phyloP scores from a whole-genome alignment of 805 yeast species.

The Candida gorgasii region DNA sequence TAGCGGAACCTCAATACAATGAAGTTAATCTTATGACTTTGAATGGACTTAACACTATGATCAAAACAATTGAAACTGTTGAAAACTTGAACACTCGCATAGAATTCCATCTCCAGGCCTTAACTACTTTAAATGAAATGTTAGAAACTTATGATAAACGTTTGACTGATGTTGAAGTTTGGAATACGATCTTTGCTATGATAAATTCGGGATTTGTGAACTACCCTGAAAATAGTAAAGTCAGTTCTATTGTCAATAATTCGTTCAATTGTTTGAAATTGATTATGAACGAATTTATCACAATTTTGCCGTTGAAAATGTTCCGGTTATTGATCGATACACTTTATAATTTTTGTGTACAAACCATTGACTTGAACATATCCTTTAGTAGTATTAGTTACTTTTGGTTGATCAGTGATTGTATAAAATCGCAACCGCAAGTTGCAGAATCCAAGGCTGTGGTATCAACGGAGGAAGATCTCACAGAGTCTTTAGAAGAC shows the following conservation, averaged over 20 bases:
- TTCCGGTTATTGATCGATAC: slow-evolving; percentile 69
- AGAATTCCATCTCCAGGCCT: slow-evolving; percentile 61
- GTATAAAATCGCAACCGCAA: slow-evolving; percentile 32
- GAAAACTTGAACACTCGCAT: slow-evolving; percentile 57
- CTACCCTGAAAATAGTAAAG: slow-evolving; percentile 42
- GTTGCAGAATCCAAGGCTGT: too few relatives aligned
- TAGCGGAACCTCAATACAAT: slow-evolving; percentile 5
- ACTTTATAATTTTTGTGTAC: slow-evolving; percentile 69
- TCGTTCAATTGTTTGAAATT: slow-evolving; percentile 83
- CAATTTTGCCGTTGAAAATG: slow-evolving; percentile 65
- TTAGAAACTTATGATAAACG: slow-evolving; percentile 75
- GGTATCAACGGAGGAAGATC: background rate
- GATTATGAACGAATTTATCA: slow-evolving; percentile 82
- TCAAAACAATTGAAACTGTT: slow-evolving; percentile 5
- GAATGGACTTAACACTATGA: slow-evolving; percentile 38
- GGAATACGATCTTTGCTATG: slow-evolving; percentile 72
- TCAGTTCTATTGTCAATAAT: slow-evolving; percentile 54
- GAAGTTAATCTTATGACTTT: slow-evolving; percentile 30
- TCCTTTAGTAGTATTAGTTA: slow-evolving; percentile 90
- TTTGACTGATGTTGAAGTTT: slow-evolving; percentile 48
- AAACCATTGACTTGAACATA: slow-evolving; percentile 73
- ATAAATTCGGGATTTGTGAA: slow-evolving; percentile 54
- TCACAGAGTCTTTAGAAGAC: slow-evolving; percentile 5
- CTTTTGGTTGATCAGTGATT: slow-evolving; percentile 90
- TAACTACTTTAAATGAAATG: slow-evolving; percentile 68